Base-by-base conservation (phyloP, 352 stramenopile species). In the Globisporangium acanthophoron region DNA sequence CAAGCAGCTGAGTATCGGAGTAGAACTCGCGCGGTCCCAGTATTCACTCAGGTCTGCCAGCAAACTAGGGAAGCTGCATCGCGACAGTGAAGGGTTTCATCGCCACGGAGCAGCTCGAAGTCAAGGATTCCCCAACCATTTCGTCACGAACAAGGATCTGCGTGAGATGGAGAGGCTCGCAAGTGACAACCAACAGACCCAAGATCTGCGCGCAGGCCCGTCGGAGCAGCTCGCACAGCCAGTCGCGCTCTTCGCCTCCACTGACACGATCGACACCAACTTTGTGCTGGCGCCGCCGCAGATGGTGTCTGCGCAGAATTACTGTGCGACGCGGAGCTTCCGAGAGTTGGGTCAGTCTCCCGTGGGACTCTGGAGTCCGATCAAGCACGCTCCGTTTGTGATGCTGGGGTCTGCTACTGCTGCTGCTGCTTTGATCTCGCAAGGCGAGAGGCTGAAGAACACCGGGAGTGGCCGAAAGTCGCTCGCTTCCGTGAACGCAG, bases 201-300 rank as follows among this genome's bases (percentile, higher is more conserved):
- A 9, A 49, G 8, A 3, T 8, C 6, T 5, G 0, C 33, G 44
- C 15, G 3, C 15, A 15, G 24, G 7, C 18, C 27, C 16, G 18
- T 20, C 44, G 8, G 39, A 41, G 15, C n/a, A 62, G 56, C 9
- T 54, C 4, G 31, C 49, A 0, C 65, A 64, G 12, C 33, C 70
- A 4, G 64, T 90, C 16, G 67, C 84, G 35, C 52, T 86, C 35
- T 90, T 85, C 49, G 71, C 61, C 51, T 65, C 73, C 6, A 83
- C 74, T n/a, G 66, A 80, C 41, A 83, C 78, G n/a, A 41, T 83
- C 20, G 74, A 90, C 61, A 66, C 78, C 47, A 90, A 90, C 65
- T 90, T 88, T 59, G 80, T 90, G 49, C 64, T 90, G 29, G 69
- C 78, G 6, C 73, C 78, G 0, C 70, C 70, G 4, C 63, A 61